phyloP scores from a whole-genome alignment of 2,329 filamentous ascomycete species.

The Penicillium decumbens region DNA sequence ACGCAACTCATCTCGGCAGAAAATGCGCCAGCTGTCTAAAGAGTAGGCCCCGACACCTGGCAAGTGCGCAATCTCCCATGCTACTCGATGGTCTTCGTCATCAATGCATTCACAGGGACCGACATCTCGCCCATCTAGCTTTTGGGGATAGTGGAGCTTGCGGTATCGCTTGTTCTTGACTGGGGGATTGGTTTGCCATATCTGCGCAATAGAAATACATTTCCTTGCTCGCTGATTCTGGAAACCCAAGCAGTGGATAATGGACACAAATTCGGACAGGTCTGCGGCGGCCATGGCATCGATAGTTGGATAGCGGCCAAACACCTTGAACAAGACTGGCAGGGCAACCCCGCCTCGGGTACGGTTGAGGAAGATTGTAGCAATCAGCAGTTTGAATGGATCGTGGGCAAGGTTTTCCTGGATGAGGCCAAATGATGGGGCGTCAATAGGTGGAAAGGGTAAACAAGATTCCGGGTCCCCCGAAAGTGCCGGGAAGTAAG shows the following conservation, averaged over 20 bases:
- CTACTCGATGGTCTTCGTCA: constrained; percentile 49
- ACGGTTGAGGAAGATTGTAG: constrained; percentile 78
- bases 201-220: constrained; percentile 65
- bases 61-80: constrained; percentile 82
- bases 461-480: constrained; percentile 43
- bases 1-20: constrained; percentile 75
- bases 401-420: constrained; percentile 73
- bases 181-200: constrained; percentile 64
- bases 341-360: constrained; percentile 70
- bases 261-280: constrained; percentile 52
- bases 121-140: constrained; percentile 48
- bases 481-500: constrained; percentile 39
- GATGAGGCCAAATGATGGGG: constrained; percentile 67
- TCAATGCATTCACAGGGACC: constrained; percentile 46
- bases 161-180: constrained; percentile 53
- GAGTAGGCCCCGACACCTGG: constrained; percentile 74
- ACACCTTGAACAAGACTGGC: constrained; percentile 67
- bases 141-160: constrained; percentile 52
- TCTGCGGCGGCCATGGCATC: constrained; percentile 57
- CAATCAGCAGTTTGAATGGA: constrained; percentile 76
- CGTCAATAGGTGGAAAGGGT: constrained; percentile 62
- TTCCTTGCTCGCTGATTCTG: constrained; percentile 62
- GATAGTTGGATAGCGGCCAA: constrained; percentile 64
- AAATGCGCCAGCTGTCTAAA: constrained; percentile 87
- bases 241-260: constrained; percentile 68